Percentiles rank a stretch among this genome's conserved stretches.
Evolutionary conservation across 495 filamentous ascomycete genomes (phyloP).

Genomic region (Neurospora hispaniola): DNA sequence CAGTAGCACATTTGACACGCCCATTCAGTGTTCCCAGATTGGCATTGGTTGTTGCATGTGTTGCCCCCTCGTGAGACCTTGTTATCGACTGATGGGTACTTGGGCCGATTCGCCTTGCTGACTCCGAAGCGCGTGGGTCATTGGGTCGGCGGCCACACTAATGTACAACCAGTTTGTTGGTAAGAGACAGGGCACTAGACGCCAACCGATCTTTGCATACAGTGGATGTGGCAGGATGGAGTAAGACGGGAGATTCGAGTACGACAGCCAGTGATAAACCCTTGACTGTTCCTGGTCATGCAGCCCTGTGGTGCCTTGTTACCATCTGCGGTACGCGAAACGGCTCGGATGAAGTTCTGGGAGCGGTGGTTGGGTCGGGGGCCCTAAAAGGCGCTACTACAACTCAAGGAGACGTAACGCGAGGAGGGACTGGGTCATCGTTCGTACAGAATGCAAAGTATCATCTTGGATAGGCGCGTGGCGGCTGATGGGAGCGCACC

Average conservation of each 20-base stretch:
- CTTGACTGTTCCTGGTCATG: background rate
- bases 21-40: background rate
- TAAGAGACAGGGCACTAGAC: background rate
- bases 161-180: background rate
- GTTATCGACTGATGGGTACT: background rate
- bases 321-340: background rate
- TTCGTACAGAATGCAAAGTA: background rate
- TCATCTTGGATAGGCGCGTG: background rate
- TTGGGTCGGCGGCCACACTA: background rate
- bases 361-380: background rate
- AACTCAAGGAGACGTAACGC: background rate
- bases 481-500: background rate
- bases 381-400: background rate
- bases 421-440: background rate
- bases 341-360: background rate
- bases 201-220: background rate
- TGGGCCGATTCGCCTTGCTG: background rate
- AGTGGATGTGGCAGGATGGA: background rate
- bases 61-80: too few relatives aligned
- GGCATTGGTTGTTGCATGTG: too few relatives aligned
- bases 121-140: background rate
- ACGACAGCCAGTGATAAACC: background rate
- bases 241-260: background rate
- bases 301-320: background rate
- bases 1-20: background rate